Conservation (phyloP, 139 green algal species). For the Coccomyxa sp. region DNA sequence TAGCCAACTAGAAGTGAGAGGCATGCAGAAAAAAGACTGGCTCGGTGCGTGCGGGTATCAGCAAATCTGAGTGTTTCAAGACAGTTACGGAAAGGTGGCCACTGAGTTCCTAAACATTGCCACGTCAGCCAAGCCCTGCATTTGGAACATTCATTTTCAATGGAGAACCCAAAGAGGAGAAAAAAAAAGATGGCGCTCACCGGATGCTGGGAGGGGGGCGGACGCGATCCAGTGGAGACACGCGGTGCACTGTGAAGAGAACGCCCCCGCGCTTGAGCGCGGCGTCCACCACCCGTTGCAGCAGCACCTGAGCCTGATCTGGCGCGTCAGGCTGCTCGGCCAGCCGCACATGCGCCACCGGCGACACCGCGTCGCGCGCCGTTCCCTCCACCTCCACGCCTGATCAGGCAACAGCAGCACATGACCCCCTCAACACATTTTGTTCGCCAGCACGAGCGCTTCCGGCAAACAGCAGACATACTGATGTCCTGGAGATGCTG, state of each 20-base stretch:
- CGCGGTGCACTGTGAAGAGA: conserved; percentile 44
- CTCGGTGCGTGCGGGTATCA: conserved; percentile 12
- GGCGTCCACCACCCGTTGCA: conserved; percentile 22
- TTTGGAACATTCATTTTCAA: not conserved
- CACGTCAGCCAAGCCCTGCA: not conserved
- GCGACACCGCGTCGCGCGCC: conserved; percentile 25
- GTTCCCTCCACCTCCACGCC: conserved; percentile 41
- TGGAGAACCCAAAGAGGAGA: not conserved
- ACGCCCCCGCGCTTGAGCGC: conserved; percentile 34
- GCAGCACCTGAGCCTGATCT: not conserved
- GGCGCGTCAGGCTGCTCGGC: conserved; percentile 4
- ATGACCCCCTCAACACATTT: not conserved
- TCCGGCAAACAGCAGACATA: not conserved
- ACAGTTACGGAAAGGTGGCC: not conserved
- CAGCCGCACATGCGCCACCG: conserved; percentile 61
- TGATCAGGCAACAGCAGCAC: conserved; percentile 1
- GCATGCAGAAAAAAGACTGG: not conserved
- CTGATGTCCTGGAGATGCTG: not conserved
- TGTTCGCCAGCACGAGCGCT: not conserved
- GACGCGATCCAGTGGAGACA: conserved; percentile 47
- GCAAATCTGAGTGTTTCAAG: no score
- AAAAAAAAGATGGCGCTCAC: not conserved
- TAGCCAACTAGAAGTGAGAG: no score
- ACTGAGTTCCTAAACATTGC: not conserved
- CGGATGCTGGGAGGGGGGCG: conserved; percentile 24